phyloP scores from a whole-genome alignment of 139 green algal genomes.

The Chlorella sp. region DNA sequence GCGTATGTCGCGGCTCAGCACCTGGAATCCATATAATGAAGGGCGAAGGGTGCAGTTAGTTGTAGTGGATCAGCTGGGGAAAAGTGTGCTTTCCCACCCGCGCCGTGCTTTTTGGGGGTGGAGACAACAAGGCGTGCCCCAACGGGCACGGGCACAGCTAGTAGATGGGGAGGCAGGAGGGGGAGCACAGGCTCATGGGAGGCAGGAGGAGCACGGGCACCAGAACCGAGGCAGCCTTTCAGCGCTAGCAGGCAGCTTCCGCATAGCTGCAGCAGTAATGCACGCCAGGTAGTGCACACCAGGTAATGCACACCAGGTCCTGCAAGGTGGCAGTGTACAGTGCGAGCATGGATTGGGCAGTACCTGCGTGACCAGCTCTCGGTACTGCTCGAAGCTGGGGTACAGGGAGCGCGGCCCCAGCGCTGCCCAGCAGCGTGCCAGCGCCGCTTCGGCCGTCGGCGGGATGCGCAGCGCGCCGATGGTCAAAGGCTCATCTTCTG shows the following conservation, averaged over 20 bases:
- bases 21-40: too few relatives aligned
- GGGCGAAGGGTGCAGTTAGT: too few relatives aligned
- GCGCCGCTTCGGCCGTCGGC: background rate
- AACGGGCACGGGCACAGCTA: too few relatives aligned
- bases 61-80: too few relatives aligned
- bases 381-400: slow-evolving; percentile 33
- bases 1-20: slow-evolving; percentile 77
- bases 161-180: background rate
- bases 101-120: too few relatives aligned
- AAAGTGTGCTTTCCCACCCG: too few relatives aligned
- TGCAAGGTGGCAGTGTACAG: too few relatives aligned
- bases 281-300: too few relatives aligned
- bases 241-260: too few relatives aligned
- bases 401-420: slow-evolving; percentile 9
- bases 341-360: background rate
- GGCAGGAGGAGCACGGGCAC: background rate
- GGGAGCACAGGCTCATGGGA: background rate
- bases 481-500: slow-evolving; percentile 38
- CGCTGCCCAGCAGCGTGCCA: slow-evolving; percentile 25
- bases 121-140: too few relatives aligned
- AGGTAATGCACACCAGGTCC: too few relatives aligned
- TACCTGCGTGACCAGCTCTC: slow-evolving; percentile 30
- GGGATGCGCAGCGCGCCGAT: slow-evolving; percentile 24
- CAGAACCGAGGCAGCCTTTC: background rate
- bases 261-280: too few relatives aligned